These are phyloP conservation scores for Macadamia integrifolia DNA, from an alignment of 164 flowering plant species.

Conservation along the genomic window DNA sequence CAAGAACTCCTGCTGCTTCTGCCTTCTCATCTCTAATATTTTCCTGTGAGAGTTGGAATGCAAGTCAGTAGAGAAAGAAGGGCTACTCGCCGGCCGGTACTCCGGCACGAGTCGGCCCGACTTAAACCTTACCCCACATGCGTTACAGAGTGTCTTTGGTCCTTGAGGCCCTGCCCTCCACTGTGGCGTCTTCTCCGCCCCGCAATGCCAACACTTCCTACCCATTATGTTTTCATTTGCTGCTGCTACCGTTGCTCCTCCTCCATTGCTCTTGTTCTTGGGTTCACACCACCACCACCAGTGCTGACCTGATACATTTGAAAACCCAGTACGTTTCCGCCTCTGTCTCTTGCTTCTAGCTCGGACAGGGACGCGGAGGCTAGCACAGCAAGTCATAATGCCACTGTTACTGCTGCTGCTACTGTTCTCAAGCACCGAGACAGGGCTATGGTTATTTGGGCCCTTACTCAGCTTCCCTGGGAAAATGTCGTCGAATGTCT, in stretches of 20 bases:
- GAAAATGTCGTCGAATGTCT: conserved; percentile 38
- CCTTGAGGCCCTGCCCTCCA: conserved; percentile 90
- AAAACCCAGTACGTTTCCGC: conserved; percentile 19
- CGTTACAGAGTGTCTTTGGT: conserved; percentile 87
- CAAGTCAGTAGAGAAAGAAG: conserved; percentile 48
- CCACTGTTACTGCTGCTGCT: conserved; percentile 19
- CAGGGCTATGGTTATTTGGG: conserved; percentile 52
- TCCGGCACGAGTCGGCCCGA: conserved; percentile 85
- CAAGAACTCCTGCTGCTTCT: conserved; percentile 30
- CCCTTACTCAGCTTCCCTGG: conserved; percentile 14
- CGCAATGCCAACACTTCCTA: conserved; percentile 73
- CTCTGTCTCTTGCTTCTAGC: conserved; percentile 43
- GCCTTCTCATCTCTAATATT: conserved; percentile 72
- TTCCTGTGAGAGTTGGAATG: conserved; percentile 88
- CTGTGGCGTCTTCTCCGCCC: conserved; percentile 79
- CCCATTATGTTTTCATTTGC: conserved; percentile 15
- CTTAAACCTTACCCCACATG: conserved; percentile 88
- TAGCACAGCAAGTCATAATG: conserved; percentile 24
- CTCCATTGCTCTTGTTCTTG: conserved; percentile 9
- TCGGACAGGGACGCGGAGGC: conserved; percentile 39
- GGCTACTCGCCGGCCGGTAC: conserved; percentile 85
- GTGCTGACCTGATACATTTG: conserved; percentile 18
- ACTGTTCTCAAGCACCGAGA: conserved; percentile 52
- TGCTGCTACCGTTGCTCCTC: neutral
- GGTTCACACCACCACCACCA: conserved; percentile 19